A percentile compares a stretch with the other conserved stretches of the same genome.
Evolutionary conservation across 345 rosid genomes (phyloP).

Genomic region (Draba incana): DNA sequence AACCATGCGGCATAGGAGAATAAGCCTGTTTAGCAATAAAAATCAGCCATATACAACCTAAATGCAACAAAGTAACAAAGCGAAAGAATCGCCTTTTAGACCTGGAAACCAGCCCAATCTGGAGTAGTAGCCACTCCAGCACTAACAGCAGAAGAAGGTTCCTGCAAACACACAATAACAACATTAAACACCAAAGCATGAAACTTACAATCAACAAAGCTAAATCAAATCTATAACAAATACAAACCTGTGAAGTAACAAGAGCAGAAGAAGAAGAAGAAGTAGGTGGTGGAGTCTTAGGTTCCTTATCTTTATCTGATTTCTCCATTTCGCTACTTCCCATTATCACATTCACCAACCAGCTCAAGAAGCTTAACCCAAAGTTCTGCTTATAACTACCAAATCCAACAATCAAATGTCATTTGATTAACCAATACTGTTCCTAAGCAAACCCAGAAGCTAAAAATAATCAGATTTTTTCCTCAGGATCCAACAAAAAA

Average conservation of each 20-base stretch:
- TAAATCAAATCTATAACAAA: neutral
- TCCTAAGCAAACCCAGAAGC: neutral
- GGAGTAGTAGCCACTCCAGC: slow-evolving; percentile 67
- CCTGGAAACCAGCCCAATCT: slow-evolving; percentile 98
- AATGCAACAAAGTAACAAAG: slow-evolving; percentile 9
- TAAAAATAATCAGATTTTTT: slow-evolving; percentile 14
- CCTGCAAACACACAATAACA: slow-evolving; percentile 48
- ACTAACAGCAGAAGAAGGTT: slow-evolving; percentile 60
- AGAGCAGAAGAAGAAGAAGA: slow-evolving; percentile 51
- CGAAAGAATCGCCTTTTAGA: slow-evolving; percentile 35
- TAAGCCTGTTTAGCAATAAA: slow-evolving; percentile 59
- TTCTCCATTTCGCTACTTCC: slow-evolving; percentile 74
- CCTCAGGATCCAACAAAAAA: neutral
- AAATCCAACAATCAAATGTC: neutral
- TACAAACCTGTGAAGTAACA: slow-evolving; percentile 59
- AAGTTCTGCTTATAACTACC: slow-evolving; percentile 6
- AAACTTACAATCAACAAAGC: neutral
- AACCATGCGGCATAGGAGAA: slow-evolving; percentile 93
- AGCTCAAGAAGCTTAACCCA: slow-evolving; percentile 53
- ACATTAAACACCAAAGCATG: slow-evolving; percentile 19
- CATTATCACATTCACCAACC: slow-evolving; percentile 51
- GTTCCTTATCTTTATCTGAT: slow-evolving; percentile 67
- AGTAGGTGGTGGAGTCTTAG: slow-evolving; percentile 44
- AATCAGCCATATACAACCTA: neutral
- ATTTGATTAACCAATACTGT: neutral